A percentile compares a stretch with the other conserved stretches of the same genome.
Conservation (phyloP, 2,329 filamentous ascomycete genomes). For the Penicillium psychrosexuale region DNA sequence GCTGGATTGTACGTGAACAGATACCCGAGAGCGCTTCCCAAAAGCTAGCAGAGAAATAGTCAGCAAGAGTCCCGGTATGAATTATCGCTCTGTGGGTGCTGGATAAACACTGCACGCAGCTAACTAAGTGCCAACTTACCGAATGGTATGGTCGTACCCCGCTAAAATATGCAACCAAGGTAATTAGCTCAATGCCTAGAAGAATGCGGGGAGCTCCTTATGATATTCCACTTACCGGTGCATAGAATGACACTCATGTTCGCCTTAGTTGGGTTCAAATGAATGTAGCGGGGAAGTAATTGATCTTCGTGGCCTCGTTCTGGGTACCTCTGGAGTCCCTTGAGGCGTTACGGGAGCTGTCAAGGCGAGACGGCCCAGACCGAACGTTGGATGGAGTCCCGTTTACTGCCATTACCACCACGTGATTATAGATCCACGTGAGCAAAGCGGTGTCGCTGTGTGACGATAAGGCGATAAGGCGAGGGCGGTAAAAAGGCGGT, state of each 20-base stretch:
- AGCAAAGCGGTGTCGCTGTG: not conserved
- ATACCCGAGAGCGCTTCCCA: slow-evolving; percentile 98
- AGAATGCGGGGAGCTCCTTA: slow-evolving; percentile 17
- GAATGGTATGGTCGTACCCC: slow-evolving; percentile 73
- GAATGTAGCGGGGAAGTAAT: slow-evolving; percentile 21
- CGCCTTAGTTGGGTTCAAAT: slow-evolving; percentile 2
- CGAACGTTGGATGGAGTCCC: slow-evolving; percentile 1
- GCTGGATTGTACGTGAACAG: slow-evolving; percentile 95
- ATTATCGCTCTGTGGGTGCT: not conserved
- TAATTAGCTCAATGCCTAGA: slow-evolving; percentile 15
- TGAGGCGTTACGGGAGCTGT: not conserved
- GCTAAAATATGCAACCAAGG: slow-evolving; percentile 44
- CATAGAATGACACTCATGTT: slow-evolving; percentile 66
- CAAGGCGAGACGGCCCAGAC: not conserved
- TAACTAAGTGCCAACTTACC: slow-evolving; percentile 47
- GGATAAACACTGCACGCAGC: not conserved
- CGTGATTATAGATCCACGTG: not conserved
- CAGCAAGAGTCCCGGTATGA: not conserved
- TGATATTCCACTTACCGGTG: slow-evolving; percentile 51
- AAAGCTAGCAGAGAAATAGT: slow-evolving; percentile 58
- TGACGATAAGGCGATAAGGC: not conserved
- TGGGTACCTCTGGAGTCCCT: not conserved
- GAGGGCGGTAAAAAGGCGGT: not conserved
- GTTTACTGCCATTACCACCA: not conserved
- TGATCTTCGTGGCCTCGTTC: slow-evolving; percentile 15